Evolutionary conservation across 805 yeast species (phyloP), one percentile per base, ranked within the genome.

Genomic region (Wickerhamomyces alni): DNA sequence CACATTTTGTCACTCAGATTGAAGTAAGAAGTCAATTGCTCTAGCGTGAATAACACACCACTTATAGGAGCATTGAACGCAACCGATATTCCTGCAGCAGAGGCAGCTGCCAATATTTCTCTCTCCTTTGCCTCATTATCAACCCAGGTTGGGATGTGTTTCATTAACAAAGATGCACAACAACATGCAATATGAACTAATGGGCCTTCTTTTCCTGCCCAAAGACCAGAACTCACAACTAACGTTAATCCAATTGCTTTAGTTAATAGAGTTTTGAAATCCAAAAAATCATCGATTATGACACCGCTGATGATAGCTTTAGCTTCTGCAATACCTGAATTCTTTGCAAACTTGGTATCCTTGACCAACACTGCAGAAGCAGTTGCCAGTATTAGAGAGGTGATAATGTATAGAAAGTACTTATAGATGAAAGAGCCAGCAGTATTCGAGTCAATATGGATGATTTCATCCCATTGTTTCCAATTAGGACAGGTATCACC

Each of bases 131-230:
- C 87, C 51, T 80, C 87, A 44, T 74, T 75, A 1, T 52, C 51
- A 21, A 54, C 41, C 35, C 62, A 38, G 1, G 45, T 33, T 3
- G 66, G 59, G 37, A 65, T 57, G 3, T 51, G 37, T 16, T 58
- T 51, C 34, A 74, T 56, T 8, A 72, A 39, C 40, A 61, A 29
- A 46, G 61, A 58, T 48, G 80, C 61, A 51, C 78, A 64, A 46
- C 85, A 77, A 47, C 85, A 76, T 0, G 91, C 72, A 4, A 87
- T 74, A 58, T 87, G 95, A 19, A 85, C 89, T 39, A 87, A 58
- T 1, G 96, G 95, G 2, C 95, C 95, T 51, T 87, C 96, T 52
- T 78, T 80, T 7, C 96, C 95, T 7, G 83, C 69, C 86, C 91
- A 83, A 3, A 87, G 52, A 0, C 95, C 95, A 1, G 86, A 75